Conservation (phyloP, 2,329 filamentous ascomycete species). For the Trichophyton mentagrophytes region DNA sequence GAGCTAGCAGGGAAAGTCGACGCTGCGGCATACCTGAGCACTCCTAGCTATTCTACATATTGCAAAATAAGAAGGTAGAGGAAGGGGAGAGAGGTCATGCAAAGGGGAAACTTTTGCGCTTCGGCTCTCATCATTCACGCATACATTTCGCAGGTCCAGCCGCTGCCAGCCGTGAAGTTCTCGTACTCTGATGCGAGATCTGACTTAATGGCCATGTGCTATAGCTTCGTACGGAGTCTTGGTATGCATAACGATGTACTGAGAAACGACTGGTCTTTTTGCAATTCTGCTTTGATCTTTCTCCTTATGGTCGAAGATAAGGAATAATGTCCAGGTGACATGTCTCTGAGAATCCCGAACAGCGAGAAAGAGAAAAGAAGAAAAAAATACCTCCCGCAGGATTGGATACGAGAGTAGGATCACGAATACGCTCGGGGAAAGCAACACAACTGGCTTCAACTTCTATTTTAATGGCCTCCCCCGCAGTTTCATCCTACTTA, state of each 20-base stretch:
- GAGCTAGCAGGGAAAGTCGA: neutral
- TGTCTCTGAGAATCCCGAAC: neutral
- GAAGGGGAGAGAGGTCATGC: neutral
- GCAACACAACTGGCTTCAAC: neutral
- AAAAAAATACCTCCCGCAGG: neutral
- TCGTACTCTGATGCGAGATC: conserved; percentile 1
- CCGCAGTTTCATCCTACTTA: neutral
- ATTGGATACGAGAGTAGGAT: conserved; percentile 1
- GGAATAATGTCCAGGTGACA: neutral
- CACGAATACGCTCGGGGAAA: neutral
- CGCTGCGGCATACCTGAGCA: neutral
- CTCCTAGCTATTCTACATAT: neutral
- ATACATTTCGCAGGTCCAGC: neutral
- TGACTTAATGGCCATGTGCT: neutral
- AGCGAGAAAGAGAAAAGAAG: neutral
- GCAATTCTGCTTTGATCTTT: neutral
- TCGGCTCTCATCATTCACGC: neutral
- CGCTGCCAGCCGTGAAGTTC: neutral
- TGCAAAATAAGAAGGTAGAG: neutral
- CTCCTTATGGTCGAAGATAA: neutral
- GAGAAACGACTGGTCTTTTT: neutral
- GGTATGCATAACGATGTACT: neutral
- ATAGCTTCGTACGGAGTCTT: neutral
- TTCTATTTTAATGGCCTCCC: neutral
- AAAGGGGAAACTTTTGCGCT: neutral